A percentile compares a stretch with the other conserved stretches of the same genome.
phyloP scores from a whole-genome alignment of 1,139 yeast species.

The Saccharomycopsis phalli region DNA sequence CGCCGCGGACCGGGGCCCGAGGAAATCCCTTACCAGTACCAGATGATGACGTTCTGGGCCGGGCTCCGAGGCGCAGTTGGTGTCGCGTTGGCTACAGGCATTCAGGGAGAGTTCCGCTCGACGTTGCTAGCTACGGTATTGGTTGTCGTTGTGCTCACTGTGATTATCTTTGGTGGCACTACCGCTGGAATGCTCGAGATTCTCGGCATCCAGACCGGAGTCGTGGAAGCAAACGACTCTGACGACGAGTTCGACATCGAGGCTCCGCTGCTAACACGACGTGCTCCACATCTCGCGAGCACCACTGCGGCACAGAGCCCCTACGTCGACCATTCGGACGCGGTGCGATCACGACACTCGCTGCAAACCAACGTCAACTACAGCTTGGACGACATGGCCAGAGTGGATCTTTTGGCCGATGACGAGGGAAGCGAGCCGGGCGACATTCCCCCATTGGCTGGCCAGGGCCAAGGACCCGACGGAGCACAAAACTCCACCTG shows the following conservation, averaged over 20 bases:
- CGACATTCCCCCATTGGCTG: slow-evolving; percentile 21
- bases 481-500: slow-evolving; percentile 46
- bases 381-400: slow-evolving; percentile 11
- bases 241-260: slow-evolving; percentile 96
- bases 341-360: slow-evolving; percentile 18
- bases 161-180: slow-evolving; percentile 94
- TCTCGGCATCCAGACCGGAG: slow-evolving; percentile 85
- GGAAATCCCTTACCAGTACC: slow-evolving; percentile 91
- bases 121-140: slow-evolving; percentile 87
- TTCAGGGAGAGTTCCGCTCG: slow-evolving; percentile 89
- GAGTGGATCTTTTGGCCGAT: slow-evolving; percentile 10
- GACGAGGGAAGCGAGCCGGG: slow-evolving; percentile 17
- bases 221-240: slow-evolving; percentile 69
- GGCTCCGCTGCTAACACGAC: slow-evolving; percentile 37
- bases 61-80: slow-evolving; percentile 99
- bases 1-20: slow-evolving; percentile 37
- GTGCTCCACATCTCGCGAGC: slow-evolving; percentile 1
- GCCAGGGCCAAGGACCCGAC: slow-evolving; percentile 14
- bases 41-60: slow-evolving; percentile 99
- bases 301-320: slow-evolving; percentile 19
- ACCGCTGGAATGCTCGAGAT: slow-evolving; percentile 97
- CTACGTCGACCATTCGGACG: slow-evolving; percentile 14
- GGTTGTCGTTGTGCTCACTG: slow-evolving; percentile 94
- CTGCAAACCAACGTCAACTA: slow-evolving; percentile 16
- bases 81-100: slow-evolving; percentile 95